Percentiles rank a stretch among this genome's conserved stretches.
These are phyloP conservation scores for Quercus wislizeni DNA, from an alignment of 306 rosid genomes.

Conservation along the genomic window DNA sequence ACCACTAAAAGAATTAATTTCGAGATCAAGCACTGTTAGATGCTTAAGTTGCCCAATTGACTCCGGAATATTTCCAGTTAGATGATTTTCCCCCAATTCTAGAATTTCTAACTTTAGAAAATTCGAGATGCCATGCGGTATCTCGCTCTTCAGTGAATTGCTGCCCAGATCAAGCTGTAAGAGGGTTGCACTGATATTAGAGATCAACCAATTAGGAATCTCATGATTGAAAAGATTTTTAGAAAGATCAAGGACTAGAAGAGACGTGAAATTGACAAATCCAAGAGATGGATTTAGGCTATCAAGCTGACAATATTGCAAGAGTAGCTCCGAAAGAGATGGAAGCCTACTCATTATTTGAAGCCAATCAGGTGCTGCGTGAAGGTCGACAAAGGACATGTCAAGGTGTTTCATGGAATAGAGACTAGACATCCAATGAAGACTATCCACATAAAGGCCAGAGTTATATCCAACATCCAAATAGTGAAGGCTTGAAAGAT, in stretches of 20 bases:
- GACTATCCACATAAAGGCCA: constrained; percentile 11
- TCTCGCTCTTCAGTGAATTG: background rate
- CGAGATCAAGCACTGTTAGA: background rate
- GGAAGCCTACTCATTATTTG: constrained; percentile 14
- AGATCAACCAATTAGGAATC: background rate
- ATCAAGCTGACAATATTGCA: no score
- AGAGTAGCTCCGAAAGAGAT: constrained; percentile 21
- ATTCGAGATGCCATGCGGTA: no score
- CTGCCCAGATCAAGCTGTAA: background rate
- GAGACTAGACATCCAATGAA: constrained; percentile 25
- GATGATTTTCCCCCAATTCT: no score
- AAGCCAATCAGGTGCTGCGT: constrained; percentile 19
- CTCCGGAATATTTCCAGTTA: no score
- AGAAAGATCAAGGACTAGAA: background rate
- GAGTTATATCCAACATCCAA: constrained; percentile 23
- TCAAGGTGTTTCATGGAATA: constrained; percentile 22
- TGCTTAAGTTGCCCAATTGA: background rate
- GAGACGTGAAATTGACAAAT: background rate
- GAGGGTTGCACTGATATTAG: background rate
- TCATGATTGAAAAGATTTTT: background rate
- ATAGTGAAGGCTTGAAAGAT: constrained; percentile 20
- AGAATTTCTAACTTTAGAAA: no score
- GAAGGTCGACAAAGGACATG: constrained; percentile 17
- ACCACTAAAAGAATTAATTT: background rate
- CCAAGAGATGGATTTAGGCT: no score